Evolutionary conservation across 2,329 filamentous ascomycete genomes (phyloP).

Genomic region (Fusarium agapanthi): DNA sequence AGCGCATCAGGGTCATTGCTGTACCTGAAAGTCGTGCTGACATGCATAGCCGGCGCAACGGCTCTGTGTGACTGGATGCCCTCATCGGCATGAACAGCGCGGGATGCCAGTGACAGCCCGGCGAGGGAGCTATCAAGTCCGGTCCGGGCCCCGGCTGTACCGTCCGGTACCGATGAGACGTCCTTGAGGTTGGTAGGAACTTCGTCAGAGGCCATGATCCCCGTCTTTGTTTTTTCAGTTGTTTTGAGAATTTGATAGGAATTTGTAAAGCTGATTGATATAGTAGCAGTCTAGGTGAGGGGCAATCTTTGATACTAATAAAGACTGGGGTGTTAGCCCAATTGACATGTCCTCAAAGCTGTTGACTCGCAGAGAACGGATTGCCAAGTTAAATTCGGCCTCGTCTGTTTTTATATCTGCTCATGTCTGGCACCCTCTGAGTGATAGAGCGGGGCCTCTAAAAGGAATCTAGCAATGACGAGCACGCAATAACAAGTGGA

Average conservation of each 20-base stretch:
- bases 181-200: slow-evolving; percentile 10
- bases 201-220: slow-evolving; percentile 38
- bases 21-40: slow-evolving; percentile 93
- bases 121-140: slow-evolving; percentile 26
- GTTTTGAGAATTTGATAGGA: background rate
- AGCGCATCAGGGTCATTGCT: slow-evolving; percentile 73
- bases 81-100: slow-evolving; percentile 85
- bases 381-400: background rate
- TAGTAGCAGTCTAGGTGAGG: slow-evolving; percentile 16
- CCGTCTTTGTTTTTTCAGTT: background rate
- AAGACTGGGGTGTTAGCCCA: background rate
- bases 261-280: background rate
- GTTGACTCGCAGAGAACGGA: background rate
- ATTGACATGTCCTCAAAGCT: background rate
- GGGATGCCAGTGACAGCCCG: slow-evolving; percentile 66
- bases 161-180: slow-evolving; percentile 7
- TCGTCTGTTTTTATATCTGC: background rate
- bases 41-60: slow-evolving; percentile 88
- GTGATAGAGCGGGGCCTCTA: slow-evolving; percentile 13
- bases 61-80: slow-evolving; percentile 76
- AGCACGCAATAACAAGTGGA: slow-evolving; percentile 33
- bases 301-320: slow-evolving; percentile 2
- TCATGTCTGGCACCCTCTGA: slow-evolving; percentile 10
- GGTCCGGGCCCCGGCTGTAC: slow-evolving; percentile 3
- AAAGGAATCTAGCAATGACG: slow-evolving; percentile 3